Base-by-base conservation (phyloP, 2,329 filamentous ascomycete genomes). In the Cytospora piceae region DNA sequence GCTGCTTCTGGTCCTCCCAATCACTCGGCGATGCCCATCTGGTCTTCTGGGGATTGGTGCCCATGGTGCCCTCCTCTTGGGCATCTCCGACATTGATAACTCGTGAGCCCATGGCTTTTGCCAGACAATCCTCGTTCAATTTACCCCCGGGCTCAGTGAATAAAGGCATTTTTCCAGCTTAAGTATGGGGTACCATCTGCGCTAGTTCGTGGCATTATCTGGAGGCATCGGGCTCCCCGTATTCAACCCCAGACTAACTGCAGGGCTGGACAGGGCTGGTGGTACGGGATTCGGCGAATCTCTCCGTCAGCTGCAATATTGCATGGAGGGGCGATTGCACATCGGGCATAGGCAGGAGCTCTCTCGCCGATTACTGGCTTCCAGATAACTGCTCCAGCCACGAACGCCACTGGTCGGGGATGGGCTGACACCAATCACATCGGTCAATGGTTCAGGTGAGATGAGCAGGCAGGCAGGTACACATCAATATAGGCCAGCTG, bases 1-100 rank as follows among this genome's bases (percentile, higher is more conserved):
- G 60, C 9, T n/a, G 31, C 29, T 65, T 66, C 51, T 71, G 58
- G 17, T 24, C 55, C 20, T 60, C 69, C 68, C 68, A 73, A 42
- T 71, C 65, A 17, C 37, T 65, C 7, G 52, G 56, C 52, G 60
- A 56, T 11, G 60, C 60, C 60, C 60, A 62, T 51, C 37, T 12
- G 52, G 60, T 56, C 20, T 42, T 62, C 37, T 62, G 34, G n/a
- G 34, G 3, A 34, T 14, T 55, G 24, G 2, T 37, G 60, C 60
- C 51, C 46, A 32, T n/a, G 22, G 39, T 32, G 27, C n/a, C 46
- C 37, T 22, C 46, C 37, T 22, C 39, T 27, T 20, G 52, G 37
- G 46, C 31, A 34, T 49, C 52, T 62, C 56, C 27, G 39, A 37
- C 32, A 22, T 27, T 62, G 37, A 62, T 32, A 31, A 56, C 37